These are phyloP conservation scores for Colletotrichum horii DNA, from an alignment of 2,329 filamentous ascomycete genomes.

Conservation along the genomic window DNA sequence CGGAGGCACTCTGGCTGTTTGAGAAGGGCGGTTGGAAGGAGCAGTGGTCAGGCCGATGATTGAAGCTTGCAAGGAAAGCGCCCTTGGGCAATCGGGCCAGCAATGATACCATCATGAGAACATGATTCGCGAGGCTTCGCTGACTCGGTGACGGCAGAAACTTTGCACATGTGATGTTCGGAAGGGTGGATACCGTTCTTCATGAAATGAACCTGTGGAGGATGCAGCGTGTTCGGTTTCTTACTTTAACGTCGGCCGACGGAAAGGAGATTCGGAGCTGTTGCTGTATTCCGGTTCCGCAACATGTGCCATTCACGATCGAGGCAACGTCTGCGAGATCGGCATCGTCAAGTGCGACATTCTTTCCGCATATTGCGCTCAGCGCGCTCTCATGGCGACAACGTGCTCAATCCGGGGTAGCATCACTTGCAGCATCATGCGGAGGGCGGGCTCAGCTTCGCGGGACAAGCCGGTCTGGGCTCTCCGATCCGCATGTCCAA, in stretches of 20 bases:
- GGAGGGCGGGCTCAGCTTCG: background rate
- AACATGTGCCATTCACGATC: background rate
- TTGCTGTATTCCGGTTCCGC: background rate
- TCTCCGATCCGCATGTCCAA: background rate
- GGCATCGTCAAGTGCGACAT: background rate
- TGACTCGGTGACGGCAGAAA: background rate
- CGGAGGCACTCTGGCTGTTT: conserved; percentile 87
- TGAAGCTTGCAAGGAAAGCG: conserved; percentile 4
- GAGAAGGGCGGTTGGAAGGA: conserved; percentile 74
- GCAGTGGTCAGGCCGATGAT: conserved; percentile 59
- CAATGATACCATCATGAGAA: background rate
- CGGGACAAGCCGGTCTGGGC: background rate
- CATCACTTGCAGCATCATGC: background rate
- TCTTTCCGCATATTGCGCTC: background rate
- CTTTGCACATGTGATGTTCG: background rate
- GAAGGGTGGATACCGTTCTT: background rate
- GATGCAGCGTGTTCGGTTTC: background rate
- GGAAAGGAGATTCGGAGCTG: background rate
- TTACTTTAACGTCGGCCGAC: background rate
- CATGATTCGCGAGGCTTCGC: background rate
- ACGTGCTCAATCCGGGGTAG: background rate
- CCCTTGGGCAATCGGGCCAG: conserved; percentile 4
- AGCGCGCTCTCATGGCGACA: background rate
- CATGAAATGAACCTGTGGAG: background rate
- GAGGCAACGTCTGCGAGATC: background rate